These are phyloP conservation scores for Mycotypha africana DNA, from an alignment of 371 early-diverging fungal species.

Conservation along the genomic window DNA sequence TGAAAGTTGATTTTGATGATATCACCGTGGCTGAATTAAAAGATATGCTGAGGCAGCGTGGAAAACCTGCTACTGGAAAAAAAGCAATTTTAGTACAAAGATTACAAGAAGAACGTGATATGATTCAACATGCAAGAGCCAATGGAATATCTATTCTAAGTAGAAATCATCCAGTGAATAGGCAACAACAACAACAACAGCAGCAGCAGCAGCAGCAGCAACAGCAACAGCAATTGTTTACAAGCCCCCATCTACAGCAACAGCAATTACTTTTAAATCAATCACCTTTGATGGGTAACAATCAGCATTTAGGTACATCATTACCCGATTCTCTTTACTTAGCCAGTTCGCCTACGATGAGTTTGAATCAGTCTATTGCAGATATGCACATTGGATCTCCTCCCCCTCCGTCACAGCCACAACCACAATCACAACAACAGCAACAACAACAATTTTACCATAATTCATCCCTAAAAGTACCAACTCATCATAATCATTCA, in stretches of 20 bases:
- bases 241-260: too few species aligned
- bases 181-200: not conserved
- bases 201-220: not conserved
- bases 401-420: constrained; percentile 6
- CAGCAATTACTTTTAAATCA: too few species aligned
- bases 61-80: constrained; percentile 68
- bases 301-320: not conserved
- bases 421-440: not conserved
- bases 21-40: constrained; percentile 75
- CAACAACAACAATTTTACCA: constrained; percentile 3
- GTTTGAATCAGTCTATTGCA: constrained; percentile 19
- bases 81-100: constrained; percentile 63
- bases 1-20: constrained; percentile 66
- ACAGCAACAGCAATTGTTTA: not conserved
- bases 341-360: too few species aligned
- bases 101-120: constrained; percentile 50
- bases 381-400: constrained; percentile 29
- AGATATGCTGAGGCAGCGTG: constrained; percentile 66
- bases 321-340: not conserved
- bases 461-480: constrained; percentile 5
- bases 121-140: constrained; percentile 12
- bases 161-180: not conserved
- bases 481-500: constrained; percentile 8
- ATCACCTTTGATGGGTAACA: constrained; percentile 10
- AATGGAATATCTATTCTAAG: constrained; percentile 10